Percentiles rank a stretch among this genome's conserved stretches.
Evolutionary conservation across 345 rosid genomes (phyloP).

Genomic region (Streptanthus diversifolius): DNA sequence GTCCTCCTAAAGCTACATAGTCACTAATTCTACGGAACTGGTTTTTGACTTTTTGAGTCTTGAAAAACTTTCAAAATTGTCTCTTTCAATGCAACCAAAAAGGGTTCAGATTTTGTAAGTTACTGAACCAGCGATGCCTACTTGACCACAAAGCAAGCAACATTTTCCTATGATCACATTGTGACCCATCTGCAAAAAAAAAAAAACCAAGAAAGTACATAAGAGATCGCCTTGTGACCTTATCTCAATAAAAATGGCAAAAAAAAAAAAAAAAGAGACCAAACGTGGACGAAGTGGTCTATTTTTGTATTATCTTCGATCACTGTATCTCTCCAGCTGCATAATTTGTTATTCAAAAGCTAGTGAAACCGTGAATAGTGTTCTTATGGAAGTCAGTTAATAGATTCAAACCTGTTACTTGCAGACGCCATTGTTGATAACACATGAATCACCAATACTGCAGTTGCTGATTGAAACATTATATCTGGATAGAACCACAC

Average conservation of each 20-base stretch:
- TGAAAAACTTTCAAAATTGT: not conserved
- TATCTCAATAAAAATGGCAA: constrained; percentile 33
- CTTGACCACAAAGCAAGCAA: constrained; percentile 90
- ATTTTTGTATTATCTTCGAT: constrained; percentile 72
- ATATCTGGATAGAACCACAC: constrained; percentile 28
- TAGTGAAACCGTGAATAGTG: not conserved
- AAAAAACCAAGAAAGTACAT: not conserved
- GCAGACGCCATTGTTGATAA: constrained; percentile 65
- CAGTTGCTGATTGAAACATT: constrained; percentile 56
- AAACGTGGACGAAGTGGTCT: constrained; percentile 83
- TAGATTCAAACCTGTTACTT: constrained; percentile 41
- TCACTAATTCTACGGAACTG: constrained; percentile 55
- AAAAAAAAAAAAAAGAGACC: not conserved
- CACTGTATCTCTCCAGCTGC: constrained; percentile 84
- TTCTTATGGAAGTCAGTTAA: not conserved
- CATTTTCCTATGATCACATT: constrained; percentile 67
- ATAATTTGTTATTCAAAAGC: constrained; percentile 6
- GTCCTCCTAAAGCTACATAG: constrained; percentile 61
- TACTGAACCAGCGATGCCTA: constrained; percentile 81
- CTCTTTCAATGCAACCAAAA: constrained; percentile 27
- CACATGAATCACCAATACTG: constrained; percentile 55
- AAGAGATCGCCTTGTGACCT: constrained; percentile 63
- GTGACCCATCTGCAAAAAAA: constrained; percentile 61
- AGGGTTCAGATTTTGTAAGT: constrained; percentile 20
- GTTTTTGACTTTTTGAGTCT: constrained; percentile 16